phyloP scores from a whole-genome alignment of 805 yeast species.

The Zygotorulaspora florentina region DNA sequence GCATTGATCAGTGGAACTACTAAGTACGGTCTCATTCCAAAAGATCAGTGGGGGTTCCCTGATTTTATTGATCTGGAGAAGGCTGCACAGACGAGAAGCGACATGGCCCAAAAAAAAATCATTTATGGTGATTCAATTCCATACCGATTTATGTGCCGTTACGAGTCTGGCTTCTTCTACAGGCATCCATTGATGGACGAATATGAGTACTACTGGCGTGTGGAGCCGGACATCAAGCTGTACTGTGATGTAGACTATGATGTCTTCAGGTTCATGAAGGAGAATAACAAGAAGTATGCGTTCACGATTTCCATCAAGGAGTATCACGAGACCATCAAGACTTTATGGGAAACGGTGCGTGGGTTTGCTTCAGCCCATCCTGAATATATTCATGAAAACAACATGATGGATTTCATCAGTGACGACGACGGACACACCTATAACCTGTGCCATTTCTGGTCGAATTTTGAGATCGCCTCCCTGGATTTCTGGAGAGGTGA shows the following conservation, averaged over 20 bases:
- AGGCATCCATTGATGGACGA: slow-evolving; percentile 68
- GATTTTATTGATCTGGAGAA: slow-evolving; percentile 70
- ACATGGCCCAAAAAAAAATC: slow-evolving; percentile 48
- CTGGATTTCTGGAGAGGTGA: slow-evolving; percentile 70
- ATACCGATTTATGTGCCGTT: slow-evolving; percentile 90
- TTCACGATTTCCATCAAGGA: slow-evolving; percentile 79
- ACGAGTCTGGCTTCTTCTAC: slow-evolving; percentile 85
- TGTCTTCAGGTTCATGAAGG: slow-evolving; percentile 76
- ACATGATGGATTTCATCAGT: slow-evolving; percentile 65
- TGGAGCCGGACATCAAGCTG: slow-evolving; percentile 79
- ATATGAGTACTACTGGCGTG: slow-evolving; percentile 94
- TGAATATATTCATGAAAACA: slow-evolving; percentile 53
- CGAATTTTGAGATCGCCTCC: slow-evolving; percentile 79
- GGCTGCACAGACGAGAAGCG: slow-evolving; percentile 53
- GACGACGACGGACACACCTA: slow-evolving; percentile 68
- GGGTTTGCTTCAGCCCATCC: slow-evolving; percentile 59
- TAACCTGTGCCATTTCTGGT: slow-evolving; percentile 87
- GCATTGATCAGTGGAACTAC: slow-evolving; percentile 72
- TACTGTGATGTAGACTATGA: slow-evolving; percentile 82
- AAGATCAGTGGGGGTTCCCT: slow-evolving; percentile 85
- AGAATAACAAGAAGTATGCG: slow-evolving; percentile 67
- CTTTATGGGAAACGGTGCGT: slow-evolving; percentile 70
- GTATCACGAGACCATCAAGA: slow-evolving; percentile 64
- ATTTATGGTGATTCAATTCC: slow-evolving; percentile 65
- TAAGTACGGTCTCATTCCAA: slow-evolving; percentile 75